Conservation (phyloP, 352 stramenopile species). For the Globisporangium abappressorium region DNA sequence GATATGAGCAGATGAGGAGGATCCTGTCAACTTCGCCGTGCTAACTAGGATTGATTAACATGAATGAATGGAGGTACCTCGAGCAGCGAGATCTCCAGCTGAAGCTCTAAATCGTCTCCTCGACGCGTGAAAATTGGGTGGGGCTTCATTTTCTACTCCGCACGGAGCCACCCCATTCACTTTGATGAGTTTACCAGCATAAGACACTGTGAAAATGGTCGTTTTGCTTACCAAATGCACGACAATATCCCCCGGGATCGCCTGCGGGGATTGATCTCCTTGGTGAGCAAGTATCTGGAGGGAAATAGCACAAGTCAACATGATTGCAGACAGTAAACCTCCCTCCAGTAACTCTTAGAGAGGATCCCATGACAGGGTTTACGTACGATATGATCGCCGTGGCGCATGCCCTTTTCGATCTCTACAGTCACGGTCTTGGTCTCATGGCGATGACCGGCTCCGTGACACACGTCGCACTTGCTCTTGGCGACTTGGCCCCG, state of each 20-base stretch:
- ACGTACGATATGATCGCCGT: conserved; percentile 34
- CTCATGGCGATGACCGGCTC: conserved; percentile 24
- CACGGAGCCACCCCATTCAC: background rate
- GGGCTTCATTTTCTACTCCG: conserved; percentile 18
- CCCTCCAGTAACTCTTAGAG: background rate
- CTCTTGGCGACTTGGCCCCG: conserved; percentile 34
- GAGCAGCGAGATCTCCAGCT: conserved; percentile 90
- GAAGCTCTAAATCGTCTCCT: conserved; percentile 89
- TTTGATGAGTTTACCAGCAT: background rate
- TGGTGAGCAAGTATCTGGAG: conserved; percentile 15
- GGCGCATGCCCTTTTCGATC: conserved; percentile 30
- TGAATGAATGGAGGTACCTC: conserved; percentile 31
- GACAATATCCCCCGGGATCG: conserved; percentile 26
- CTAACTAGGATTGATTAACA: background rate
- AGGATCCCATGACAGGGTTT: background rate
- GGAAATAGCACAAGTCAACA: background rate
- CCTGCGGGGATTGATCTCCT: conserved; percentile 24
- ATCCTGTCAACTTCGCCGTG: background rate
- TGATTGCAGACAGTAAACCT: background rate
- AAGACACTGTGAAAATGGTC: background rate
- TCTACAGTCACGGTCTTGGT: conserved; percentile 21
- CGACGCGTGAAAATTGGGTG: conserved; percentile 84
- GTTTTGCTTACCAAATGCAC: conserved; percentile 24
- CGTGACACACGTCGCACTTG: conserved; percentile 32
- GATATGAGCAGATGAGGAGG: background rate